Conservation (phyloP, 495 filamentous ascomycete genomes). For the Sphaerosporella brunnea region DNA sequence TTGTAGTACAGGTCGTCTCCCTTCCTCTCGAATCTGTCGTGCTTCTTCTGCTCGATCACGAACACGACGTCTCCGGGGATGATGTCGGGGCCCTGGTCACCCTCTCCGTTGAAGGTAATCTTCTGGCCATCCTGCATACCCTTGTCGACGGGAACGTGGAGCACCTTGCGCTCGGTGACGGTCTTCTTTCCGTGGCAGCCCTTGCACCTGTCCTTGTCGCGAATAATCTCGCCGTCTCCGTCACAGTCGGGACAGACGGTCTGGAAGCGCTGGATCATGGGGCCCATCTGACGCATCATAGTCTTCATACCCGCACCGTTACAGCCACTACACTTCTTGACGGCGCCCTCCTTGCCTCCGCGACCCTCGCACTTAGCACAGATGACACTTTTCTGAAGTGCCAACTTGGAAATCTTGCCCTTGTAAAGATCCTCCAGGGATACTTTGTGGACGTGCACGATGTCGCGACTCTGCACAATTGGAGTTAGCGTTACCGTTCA, state of each 20-base stretch:
- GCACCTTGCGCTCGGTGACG: conserved; percentile 85
- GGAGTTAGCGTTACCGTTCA: too few relatives aligned
- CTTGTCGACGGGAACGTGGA: conserved; percentile 93
- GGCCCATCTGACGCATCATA: conserved; percentile 99
- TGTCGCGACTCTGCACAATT: conserved; percentile 30
- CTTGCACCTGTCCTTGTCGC: conserved; percentile 93
- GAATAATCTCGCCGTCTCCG: conserved; percentile 89
- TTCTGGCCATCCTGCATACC: conserved; percentile 86
- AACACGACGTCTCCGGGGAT: conserved; percentile 90
- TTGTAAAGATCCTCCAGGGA: conserved; percentile 95
- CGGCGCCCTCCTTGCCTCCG: conserved; percentile 91
- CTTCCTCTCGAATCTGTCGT: conserved; percentile 83
- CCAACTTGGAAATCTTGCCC: conserved; percentile 93
- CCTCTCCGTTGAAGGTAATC: conserved; percentile 89
- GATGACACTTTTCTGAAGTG: conserved; percentile 92
- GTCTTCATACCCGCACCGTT: conserved; percentile 95
- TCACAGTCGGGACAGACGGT: conserved; percentile 97
- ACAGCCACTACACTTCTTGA: conserved; percentile 77
- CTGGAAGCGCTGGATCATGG: conserved; percentile 99
- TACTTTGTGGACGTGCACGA: conserved; percentile 95
- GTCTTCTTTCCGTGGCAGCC: conserved; percentile 92
- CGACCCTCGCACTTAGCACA: conserved; percentile 89
- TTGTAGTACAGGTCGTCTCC: conserved; percentile 94
- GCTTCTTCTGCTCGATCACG: conserved; percentile 95
- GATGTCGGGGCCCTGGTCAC: conserved; percentile 88